Evolutionary conservation across 495 filamentous ascomycete species (phyloP).

Genomic region (Chaetomium tenue): DNA sequence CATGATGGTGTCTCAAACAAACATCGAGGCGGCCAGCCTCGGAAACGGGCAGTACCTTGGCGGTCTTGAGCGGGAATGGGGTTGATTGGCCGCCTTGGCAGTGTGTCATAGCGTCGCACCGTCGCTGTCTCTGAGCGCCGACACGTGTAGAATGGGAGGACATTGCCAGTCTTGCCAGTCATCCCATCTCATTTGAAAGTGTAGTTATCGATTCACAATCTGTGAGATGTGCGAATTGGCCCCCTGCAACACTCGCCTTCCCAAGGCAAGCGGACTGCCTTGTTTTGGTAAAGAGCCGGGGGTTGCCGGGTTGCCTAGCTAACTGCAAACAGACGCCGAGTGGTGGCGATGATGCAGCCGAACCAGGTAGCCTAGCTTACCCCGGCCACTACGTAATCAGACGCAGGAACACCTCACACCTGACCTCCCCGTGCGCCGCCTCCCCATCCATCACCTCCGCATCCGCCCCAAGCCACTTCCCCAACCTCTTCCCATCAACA

Average conservation of each 20-base stretch:
- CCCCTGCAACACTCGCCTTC: background rate
- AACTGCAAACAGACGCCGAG: background rate
- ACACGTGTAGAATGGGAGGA: background rate
- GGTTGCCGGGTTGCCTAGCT: too few species aligned
- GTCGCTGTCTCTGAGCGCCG: too few species aligned
- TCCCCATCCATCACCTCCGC: slow-evolving; percentile 9
- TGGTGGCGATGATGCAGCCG: background rate
- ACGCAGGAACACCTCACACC: slow-evolving; percentile 22
- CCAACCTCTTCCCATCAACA: slow-evolving; percentile 18
- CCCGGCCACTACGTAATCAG: slow-evolving; percentile 22
- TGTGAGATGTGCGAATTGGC: background rate
- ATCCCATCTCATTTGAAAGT: too few species aligned
- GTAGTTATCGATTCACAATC: too few species aligned
- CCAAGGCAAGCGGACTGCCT: background rate
- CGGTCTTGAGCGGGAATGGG: background rate
- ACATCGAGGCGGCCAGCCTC: background rate
- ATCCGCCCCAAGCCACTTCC: background rate
- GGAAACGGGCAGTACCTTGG: background rate
- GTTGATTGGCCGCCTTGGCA: slow-evolving; percentile 1
- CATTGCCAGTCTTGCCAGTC: background rate
- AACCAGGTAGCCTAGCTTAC: background rate
- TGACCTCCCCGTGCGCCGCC: slow-evolving; percentile 5
- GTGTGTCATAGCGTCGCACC: background rate
- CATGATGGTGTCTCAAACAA: background rate
- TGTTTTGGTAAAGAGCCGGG: background rate